phyloP scores from a whole-genome alignment of 441 rosid species.

The Eutrema salsugineum region DNA sequence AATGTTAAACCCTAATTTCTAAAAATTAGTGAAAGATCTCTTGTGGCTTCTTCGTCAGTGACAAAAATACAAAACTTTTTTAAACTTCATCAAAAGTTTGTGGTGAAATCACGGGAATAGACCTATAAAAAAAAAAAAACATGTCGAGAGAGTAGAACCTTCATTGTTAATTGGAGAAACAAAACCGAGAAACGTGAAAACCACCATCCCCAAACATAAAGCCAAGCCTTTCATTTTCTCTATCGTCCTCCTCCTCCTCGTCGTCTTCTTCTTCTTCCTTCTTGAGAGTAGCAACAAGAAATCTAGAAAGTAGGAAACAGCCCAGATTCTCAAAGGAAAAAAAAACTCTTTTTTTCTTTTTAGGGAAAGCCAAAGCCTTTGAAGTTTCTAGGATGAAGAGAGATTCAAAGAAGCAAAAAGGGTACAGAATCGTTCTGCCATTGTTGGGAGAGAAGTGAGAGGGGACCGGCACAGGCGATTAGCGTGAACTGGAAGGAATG shows the following conservation, averaged over 20 bases:
- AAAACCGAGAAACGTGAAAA: constrained; percentile 30
- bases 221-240: constrained; percentile 4
- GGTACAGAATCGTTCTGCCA: constrained; percentile 20
- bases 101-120: not conserved
- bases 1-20: not conserved
- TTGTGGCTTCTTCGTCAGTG: not conserved
- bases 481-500: constrained; percentile 77
- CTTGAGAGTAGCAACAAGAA: not conserved
- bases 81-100: not conserved
- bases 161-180: constrained; percentile 50
- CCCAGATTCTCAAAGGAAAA: not conserved
- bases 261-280: not conserved
- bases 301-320: no score
- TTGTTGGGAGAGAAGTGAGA: constrained; percentile 14
- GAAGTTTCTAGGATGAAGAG: constrained; percentile 5
- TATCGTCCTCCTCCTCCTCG: not conserved
- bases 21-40: not conserved
- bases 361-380: not conserved
- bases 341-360: not conserved
- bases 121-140: not conserved
- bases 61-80: not conserved
- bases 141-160: constrained; percentile 40
- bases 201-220: constrained; percentile 1
- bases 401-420: not conserved
- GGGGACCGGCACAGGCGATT: constrained; percentile 55